These are phyloP conservation scores for Hanseniaspora nectarophila DNA, from an alignment of 805 yeast species.

Conservation along the genomic window DNA sequence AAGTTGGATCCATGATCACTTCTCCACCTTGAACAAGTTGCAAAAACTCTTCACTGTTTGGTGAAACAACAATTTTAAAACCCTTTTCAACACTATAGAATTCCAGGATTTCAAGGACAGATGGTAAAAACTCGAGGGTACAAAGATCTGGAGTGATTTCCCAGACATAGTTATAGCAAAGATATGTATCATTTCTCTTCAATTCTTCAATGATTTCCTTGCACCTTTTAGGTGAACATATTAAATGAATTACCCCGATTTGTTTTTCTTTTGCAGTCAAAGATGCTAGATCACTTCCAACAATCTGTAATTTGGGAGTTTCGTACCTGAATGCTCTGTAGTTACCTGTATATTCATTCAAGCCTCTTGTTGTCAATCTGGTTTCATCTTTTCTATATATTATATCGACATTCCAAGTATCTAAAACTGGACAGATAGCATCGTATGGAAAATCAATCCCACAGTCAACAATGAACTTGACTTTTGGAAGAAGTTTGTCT, in stretches of 20 bases:
- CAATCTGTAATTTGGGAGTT: slow-evolving; percentile 52
- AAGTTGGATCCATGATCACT: background rate
- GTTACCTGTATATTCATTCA: slow-evolving; percentile 60
- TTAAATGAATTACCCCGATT: slow-evolving; percentile 46
- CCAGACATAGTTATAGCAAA: slow-evolving; percentile 46
- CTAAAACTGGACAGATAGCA: slow-evolving; percentile 33
- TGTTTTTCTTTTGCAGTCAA: slow-evolving; percentile 16
- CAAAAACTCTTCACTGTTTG: slow-evolving; percentile 72
- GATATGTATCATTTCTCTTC: slow-evolving; percentile 3
- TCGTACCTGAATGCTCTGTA: slow-evolving; percentile 49
- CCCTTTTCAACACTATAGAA: slow-evolving; percentile 13
- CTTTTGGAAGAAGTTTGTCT: slow-evolving; percentile 34
- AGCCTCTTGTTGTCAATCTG: slow-evolving; percentile 67
- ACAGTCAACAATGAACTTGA: slow-evolving; percentile 65
- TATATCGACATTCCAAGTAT: slow-evolving; percentile 51
- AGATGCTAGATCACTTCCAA: slow-evolving; percentile 36
- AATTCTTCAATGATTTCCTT: slow-evolving; percentile 34
- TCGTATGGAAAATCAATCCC: slow-evolving; percentile 64
- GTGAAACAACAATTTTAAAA: slow-evolving; percentile 39
- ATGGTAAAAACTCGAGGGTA: slow-evolving; percentile 36
- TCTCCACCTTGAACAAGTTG: slow-evolving; percentile 9
- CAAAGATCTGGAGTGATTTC: slow-evolving; percentile 83
- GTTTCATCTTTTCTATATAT: slow-evolving; percentile 39
- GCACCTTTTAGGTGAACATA: slow-evolving; percentile 61
- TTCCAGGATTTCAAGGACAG: slow-evolving; percentile 19